Base-by-base conservation (phyloP, 139 green algal species). In the Parachlorella kessleri region DNA sequence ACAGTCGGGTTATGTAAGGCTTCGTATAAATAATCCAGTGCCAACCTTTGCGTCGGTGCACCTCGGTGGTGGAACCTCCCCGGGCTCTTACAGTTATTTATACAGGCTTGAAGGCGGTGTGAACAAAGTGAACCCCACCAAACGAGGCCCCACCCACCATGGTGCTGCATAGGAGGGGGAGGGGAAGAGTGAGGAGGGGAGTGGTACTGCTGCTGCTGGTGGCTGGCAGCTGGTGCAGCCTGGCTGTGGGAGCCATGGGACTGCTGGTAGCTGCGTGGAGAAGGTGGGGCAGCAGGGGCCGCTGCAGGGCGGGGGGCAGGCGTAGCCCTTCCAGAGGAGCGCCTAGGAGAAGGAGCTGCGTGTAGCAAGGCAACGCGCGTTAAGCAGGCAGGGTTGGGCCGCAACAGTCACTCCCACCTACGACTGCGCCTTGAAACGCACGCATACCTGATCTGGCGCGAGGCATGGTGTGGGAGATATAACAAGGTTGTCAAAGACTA, bases 91-190 rank as follows among this genome's bases (percentile, higher is more conserved):
- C n/a, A n/a, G n/a, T n/a, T n/a, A n/a, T n/a, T n/a, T n/a, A n/a
- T n/a, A n/a, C n/a, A n/a, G n/a, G n/a, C n/a, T n/a, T n/a, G n/a
- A n/a, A n/a, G n/a, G n/a, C n/a, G n/a, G n/a, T n/a, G n/a, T n/a
- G n/a, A n/a, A n/a, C n/a, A n/a, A n/a, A n/a, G n/a, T n/a, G n/a
- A n/a, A n/a, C n/a, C n/a, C n/a, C n/a, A n/a, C n/a, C n/a, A n/a
- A n/a, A n/a, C 48, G 3, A 54, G 2, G 42, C 37, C 4, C 54
- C 3, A 48, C 78, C 55, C 37, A 81, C 76, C 66, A 1, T 66
- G 36, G 70, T 83, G 78, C 24, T 24, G 75, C 64, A 73, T 73
- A 3, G 75, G 75, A 9, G 75, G 75, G 33, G n/a, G n/a, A n/a
- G 64, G 75, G 4, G 74, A 32, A 18, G 40, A 41, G 24, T 65